Evolutionary conservation across 306 rosid species (phyloP).

Genomic region (barrel medic (Medicago truncatula)): DNA sequence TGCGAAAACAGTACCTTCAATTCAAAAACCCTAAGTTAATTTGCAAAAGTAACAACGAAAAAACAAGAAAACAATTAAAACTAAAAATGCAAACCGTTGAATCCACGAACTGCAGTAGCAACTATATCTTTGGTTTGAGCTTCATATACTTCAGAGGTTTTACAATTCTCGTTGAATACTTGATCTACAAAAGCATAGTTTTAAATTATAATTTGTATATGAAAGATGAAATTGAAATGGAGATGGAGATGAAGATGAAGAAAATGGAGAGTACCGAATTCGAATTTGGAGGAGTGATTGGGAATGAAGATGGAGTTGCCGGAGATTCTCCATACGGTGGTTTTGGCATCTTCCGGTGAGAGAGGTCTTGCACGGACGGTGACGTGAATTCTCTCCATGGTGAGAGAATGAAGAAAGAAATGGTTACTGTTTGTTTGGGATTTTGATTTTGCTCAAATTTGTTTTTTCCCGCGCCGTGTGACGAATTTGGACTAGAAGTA

Average conservation of each 20-base stretch:
- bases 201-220: not conserved
- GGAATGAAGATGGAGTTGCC: slow-evolving; percentile 74
- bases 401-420: not conserved
- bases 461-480: not conserved
- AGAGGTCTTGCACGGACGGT: slow-evolving; percentile 85
- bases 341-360: slow-evolving; percentile 68
- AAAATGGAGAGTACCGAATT: slow-evolving; percentile 65
- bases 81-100: slow-evolving; percentile 57
- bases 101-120: slow-evolving; percentile 82
- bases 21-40: slow-evolving; percentile 34
- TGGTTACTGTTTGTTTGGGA: not conserved
- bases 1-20: slow-evolving; percentile 89
- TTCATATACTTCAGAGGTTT: slow-evolving; percentile 66
- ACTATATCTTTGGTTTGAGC: slow-evolving; percentile 81
- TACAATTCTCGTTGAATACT: slow-evolving; percentile 65
- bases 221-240: not conserved
- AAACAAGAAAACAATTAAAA: not conserved
- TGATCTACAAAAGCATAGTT: slow-evolving; percentile 52
- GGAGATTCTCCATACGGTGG: slow-evolving; percentile 78
- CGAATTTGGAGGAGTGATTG: slow-evolving; percentile 64
- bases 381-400: slow-evolving; percentile 88
- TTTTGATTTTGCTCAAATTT: no score
- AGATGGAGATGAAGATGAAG: not conserved
- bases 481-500: not conserved
- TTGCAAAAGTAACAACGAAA: not conserved